phyloP scores from a whole-genome alignment of 306 rosid genomes.

The Lathyrus tuberosus region DNA sequence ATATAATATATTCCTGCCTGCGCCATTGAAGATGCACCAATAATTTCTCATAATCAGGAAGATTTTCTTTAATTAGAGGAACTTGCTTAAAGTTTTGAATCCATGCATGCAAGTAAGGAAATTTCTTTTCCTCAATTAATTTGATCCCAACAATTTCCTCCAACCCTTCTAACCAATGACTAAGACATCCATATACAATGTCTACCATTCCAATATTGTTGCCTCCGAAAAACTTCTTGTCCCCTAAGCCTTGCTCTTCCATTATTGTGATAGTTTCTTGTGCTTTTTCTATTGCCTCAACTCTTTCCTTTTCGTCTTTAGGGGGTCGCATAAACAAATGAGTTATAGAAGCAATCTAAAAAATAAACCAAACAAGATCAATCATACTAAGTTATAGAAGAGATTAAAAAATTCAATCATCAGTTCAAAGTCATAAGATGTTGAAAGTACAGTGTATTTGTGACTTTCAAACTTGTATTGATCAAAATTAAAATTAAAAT shows the following conservation, averaged over 20 bases:
- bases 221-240: constrained; percentile 53
- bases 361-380: background rate
- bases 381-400: background rate
- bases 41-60: constrained; percentile 41
- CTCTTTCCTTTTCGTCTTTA: constrained; percentile 42
- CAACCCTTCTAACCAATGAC: constrained; percentile 51
- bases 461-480: too few species aligned
- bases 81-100: constrained; percentile 43
- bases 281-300: constrained; percentile 28
- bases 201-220: constrained; percentile 47
- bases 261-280: constrained; percentile 32
- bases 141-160: constrained; percentile 48
- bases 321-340: constrained; percentile 31
- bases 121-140: constrained; percentile 42
- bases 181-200: constrained; percentile 46
- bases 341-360: constrained; percentile 16
- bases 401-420: too few species aligned
- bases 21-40: constrained; percentile 44
- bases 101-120: constrained; percentile 45
- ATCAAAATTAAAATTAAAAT: background rate
- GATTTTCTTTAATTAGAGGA: constrained; percentile 42
- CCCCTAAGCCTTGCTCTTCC: constrained; percentile 47
- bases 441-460: too few species aligned
- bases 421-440: too few species aligned
- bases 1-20: constrained; percentile 1